Conservation (phyloP, 176 grass and related monocot genomes). For the Rhynchospora breviuscula region DNA sequence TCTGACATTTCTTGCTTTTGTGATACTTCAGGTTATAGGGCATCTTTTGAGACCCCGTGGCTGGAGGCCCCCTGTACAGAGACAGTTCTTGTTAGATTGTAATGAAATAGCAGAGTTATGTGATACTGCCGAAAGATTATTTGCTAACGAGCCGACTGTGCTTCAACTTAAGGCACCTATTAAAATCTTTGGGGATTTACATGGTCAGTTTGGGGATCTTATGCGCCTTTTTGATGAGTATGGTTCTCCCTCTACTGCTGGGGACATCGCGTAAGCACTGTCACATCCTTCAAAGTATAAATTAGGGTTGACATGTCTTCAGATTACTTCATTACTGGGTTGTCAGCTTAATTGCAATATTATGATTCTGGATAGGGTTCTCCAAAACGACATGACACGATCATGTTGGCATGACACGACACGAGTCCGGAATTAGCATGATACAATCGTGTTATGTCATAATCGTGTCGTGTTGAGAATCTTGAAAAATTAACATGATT, state of each 20-base stretch:
- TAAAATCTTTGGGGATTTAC: conserved; percentile 99
- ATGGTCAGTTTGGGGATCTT: conserved; percentile 97
- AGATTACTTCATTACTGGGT: background rate
- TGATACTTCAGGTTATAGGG: conserved; percentile 56
- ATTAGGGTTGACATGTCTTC: background rate
- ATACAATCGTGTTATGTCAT: too few species aligned
- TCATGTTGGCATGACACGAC: too few species aligned
- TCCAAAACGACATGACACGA: too few species aligned
- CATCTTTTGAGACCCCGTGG: conserved; percentile 95
- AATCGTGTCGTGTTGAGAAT: too few species aligned
- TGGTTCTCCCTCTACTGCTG: conserved; percentile 95
- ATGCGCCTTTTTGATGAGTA: conserved; percentile 99
- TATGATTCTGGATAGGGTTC: too few species aligned
- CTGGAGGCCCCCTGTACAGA: conserved; percentile 95
- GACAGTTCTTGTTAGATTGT: conserved; percentile 95
- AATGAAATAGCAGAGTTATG: conserved; percentile 99
- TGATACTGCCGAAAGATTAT: conserved; percentile 88
- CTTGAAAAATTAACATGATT: too few species aligned
- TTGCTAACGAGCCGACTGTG: conserved; percentile 85
- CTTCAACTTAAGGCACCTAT: conserved; percentile 92
- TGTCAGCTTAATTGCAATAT: background rate
- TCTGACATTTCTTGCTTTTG: conserved; percentile 23
- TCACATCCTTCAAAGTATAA: conserved; percentile 6
- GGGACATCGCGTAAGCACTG: conserved; percentile 84
- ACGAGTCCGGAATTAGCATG: too few species aligned